Conservation (phyloP, 805 yeast species). For the Deakozyma indianensis region DNA sequence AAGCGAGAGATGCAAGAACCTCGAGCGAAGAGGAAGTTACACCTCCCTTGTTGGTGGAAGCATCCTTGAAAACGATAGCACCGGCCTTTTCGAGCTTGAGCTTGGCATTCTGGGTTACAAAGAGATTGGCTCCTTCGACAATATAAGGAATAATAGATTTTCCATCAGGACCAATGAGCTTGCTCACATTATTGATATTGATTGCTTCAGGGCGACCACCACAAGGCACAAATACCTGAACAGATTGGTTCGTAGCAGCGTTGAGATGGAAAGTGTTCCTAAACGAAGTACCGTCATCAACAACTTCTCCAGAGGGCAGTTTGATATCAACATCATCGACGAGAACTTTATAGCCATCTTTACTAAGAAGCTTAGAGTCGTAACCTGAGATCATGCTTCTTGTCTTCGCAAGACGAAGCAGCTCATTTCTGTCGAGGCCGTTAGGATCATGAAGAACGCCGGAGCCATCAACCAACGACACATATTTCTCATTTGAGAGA, state of each 20-base stretch:
- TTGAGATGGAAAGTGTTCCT: slow-evolving; percentile 82
- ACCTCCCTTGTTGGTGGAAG: slow-evolving; percentile 97
- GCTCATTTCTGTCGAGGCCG: slow-evolving; percentile 72
- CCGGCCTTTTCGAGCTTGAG: slow-evolving; percentile 77
- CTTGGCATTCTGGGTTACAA: slow-evolving; percentile 90
- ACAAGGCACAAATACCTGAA: slow-evolving; percentile 90
- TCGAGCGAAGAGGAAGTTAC: slow-evolving; percentile 94
- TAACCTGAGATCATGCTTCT: slow-evolving; percentile 63
- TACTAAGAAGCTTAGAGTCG: slow-evolving; percentile 51
- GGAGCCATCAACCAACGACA: slow-evolving; percentile 87
- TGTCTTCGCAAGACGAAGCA: slow-evolving; percentile 59
- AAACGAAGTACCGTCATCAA: slow-evolving; percentile 76
- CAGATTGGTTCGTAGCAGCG: slow-evolving; percentile 44
- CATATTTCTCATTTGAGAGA: slow-evolving; percentile 72
- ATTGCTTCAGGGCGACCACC: slow-evolving; percentile 98
- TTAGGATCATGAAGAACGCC: slow-evolving; percentile 89
- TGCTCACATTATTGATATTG: slow-evolving; percentile 67
- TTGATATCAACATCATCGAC: slow-evolving; percentile 72
- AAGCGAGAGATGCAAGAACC: slow-evolving; percentile 85
- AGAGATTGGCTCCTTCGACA: slow-evolving; percentile 96
- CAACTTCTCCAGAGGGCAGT: slow-evolving; percentile 62
- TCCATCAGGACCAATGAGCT: slow-evolving; percentile 66
- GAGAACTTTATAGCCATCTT: slow-evolving; percentile 65
- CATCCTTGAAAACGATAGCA: slow-evolving; percentile 79
- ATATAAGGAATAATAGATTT: slow-evolving; percentile 68